phyloP scores from a whole-genome alignment of 371 early-diverging fungal species.

The Sanchytrium tribonematis region DNA sequence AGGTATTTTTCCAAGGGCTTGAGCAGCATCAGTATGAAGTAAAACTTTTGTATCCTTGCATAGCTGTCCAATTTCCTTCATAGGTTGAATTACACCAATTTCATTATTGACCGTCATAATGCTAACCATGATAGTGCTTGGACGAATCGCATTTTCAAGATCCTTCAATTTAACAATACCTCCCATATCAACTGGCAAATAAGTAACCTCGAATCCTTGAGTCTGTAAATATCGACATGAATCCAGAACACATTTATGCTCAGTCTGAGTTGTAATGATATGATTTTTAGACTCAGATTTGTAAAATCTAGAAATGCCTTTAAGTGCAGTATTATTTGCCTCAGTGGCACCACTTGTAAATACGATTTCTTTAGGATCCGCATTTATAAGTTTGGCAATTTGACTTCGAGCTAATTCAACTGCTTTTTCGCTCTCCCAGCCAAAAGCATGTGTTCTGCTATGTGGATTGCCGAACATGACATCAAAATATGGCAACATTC shows the following conservation, averaged over 20 bases:
- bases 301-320: constrained; percentile 90
- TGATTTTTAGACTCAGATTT: constrained; percentile 66
- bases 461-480: constrained; percentile 93
- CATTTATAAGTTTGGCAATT: constrained; percentile 69
- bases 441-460: constrained; percentile 87
- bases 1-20: constrained; percentile 91
- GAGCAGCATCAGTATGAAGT: constrained; percentile 97
- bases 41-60: constrained; percentile 65
- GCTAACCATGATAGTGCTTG: constrained; percentile 71
- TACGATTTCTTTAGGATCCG: constrained; percentile 90
- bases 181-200: constrained; percentile 63
- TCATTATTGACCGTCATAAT: constrained; percentile 98
- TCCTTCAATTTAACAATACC: constrained; percentile 38
- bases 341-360: constrained; percentile 99
- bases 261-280: constrained; percentile 93
- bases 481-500: constrained; percentile 90
- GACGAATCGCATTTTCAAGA: constrained; percentile 60
- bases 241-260: constrained; percentile 98
- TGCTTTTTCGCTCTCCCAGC: constrained; percentile 92
- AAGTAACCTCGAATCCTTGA: constrained; percentile 93
- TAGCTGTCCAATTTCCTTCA: constrained; percentile 67
- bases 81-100: constrained; percentile 92
- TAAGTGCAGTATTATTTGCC: constrained; percentile 82
- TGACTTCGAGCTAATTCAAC: constrained; percentile 75
- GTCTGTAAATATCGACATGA: constrained; percentile 90